Percentiles rank a stretch among this genome's conserved stretches.
phyloP scores from a whole-genome alignment of 2,329 filamentous ascomycete genomes.

The Neofusicoccum laricinum region DNA sequence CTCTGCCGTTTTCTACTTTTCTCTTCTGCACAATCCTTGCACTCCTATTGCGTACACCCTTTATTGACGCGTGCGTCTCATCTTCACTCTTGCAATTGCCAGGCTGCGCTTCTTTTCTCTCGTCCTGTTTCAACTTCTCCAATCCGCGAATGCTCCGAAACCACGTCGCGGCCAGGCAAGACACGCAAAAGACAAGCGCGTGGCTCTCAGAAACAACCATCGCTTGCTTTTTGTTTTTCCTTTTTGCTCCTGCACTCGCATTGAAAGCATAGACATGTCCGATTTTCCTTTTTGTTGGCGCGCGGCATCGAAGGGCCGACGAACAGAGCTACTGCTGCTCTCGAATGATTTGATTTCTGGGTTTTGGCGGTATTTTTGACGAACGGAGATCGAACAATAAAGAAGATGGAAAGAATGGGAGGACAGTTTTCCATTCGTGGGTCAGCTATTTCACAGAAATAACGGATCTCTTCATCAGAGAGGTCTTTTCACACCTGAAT shows the following conservation, averaged over 20 bases:
- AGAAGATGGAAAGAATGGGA: neutral
- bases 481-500: neutral
- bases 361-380: neutral
- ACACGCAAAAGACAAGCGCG: neutral
- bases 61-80: slow-evolving; percentile 12
- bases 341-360: neutral
- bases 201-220: neutral
- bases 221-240: neutral
- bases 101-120: neutral
- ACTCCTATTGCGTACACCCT: slow-evolving; percentile 8
- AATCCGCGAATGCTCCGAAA: neutral
- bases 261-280: slow-evolving; percentile 4
- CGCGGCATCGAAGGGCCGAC: neutral
- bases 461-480: neutral
- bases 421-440: neutral
- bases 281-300: neutral
- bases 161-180: neutral
- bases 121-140: neutral
- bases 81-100: neutral
- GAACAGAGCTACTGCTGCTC: neutral
- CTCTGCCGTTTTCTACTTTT: neutral
- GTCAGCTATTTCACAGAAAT: neutral
- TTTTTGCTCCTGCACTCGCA: neutral
- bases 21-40: slow-evolving; percentile 9
- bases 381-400: neutral